Conservation (phyloP, 2,329 filamentous ascomycete genomes). For the Chrysoporthe puriensis region DNA sequence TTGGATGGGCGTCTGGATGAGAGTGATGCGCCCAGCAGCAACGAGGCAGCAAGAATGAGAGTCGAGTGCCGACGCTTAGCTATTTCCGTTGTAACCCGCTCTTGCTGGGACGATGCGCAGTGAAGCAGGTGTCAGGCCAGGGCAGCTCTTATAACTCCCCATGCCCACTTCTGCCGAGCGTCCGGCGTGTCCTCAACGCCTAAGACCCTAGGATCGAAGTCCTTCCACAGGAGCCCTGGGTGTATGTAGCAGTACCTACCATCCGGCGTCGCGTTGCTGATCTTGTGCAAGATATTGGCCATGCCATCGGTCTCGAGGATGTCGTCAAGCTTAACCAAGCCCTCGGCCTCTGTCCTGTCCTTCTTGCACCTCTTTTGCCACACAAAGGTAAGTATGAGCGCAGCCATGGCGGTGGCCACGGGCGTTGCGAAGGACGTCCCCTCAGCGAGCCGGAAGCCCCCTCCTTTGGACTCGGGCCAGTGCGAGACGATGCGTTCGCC, state of each 20-base stretch:
- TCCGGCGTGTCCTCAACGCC: background rate
- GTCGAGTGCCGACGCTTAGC: too few relatives aligned
- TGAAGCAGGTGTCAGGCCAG: background rate
- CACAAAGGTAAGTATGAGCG: background rate
- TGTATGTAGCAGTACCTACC: background rate
- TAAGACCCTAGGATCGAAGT: background rate
- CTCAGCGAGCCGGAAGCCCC: background rate
- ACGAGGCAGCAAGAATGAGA: too few relatives aligned
- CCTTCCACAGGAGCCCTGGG: background rate
- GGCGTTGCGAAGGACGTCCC: background rate
- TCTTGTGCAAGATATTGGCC: background rate
- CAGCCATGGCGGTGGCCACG: background rate
- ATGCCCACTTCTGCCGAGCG: background rate
- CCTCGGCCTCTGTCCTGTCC: background rate
- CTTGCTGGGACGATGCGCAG: too few relatives aligned
- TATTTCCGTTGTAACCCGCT: too few relatives aligned
- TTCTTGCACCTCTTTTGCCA: background rate
- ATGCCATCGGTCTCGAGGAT: background rate
- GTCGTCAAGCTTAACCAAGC: background rate
- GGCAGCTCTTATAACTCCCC: background rate
- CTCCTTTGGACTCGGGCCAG: background rate
- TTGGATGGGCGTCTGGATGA: too few relatives aligned
- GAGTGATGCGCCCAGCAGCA: too few relatives aligned
- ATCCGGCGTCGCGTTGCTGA: background rate
- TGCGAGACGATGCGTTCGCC: background rate